A percentile compares a stretch with the other conserved stretches of the same genome.
These are phyloP conservation scores for Debaryomyces tyrocola DNA, from an alignment of 805 yeast species.

Conservation along the genomic window DNA sequence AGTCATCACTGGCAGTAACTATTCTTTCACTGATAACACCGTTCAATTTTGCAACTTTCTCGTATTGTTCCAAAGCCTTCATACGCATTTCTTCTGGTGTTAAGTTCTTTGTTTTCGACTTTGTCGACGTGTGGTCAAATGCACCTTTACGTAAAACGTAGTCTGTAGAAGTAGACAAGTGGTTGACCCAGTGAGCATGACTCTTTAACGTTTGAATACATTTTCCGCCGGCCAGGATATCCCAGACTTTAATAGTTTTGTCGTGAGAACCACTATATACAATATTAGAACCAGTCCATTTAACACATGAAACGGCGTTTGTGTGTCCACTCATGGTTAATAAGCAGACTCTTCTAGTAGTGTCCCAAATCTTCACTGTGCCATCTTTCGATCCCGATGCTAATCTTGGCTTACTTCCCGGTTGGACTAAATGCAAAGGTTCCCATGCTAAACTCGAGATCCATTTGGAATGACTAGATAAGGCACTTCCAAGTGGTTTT, in stretches of 20 bases:
- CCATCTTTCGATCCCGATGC: constrained; percentile 92
- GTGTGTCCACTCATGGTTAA: constrained; percentile 84
- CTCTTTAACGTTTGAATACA: constrained; percentile 77
- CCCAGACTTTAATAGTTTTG: constrained; percentile 92
- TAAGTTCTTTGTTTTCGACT: constrained; percentile 28
- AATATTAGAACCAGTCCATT: constrained; percentile 90
- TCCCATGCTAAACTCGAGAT: constrained; percentile 91
- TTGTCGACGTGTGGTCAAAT: constrained; percentile 65
- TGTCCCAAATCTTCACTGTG: constrained; percentile 87
- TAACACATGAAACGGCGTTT: constrained; percentile 89
- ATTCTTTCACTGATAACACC: constrained; percentile 68
- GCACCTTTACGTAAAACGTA: constrained; percentile 85
- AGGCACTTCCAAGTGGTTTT: constrained; percentile 65
- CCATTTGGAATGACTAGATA: constrained; percentile 87
- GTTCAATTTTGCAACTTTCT: constrained; percentile 58
- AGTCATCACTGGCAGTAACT: constrained; percentile 95
- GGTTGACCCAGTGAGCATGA: constrained; percentile 99
- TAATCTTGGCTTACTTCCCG: constrained; percentile 66
- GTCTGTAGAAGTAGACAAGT: constrained; percentile 87
- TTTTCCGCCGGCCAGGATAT: constrained; percentile 67
- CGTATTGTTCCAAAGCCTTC: constrained; percentile 60
- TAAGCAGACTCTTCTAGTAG: constrained; percentile 61
- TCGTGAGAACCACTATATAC: constrained; percentile 92
- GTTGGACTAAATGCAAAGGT: constrained; percentile 77
- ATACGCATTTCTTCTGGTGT: constrained; percentile 31